Percentiles rank a stretch among this genome's conserved stretches.
phyloP scores from a whole-genome alignment of 1,139 yeast species.

The Pichia sp. region DNA sequence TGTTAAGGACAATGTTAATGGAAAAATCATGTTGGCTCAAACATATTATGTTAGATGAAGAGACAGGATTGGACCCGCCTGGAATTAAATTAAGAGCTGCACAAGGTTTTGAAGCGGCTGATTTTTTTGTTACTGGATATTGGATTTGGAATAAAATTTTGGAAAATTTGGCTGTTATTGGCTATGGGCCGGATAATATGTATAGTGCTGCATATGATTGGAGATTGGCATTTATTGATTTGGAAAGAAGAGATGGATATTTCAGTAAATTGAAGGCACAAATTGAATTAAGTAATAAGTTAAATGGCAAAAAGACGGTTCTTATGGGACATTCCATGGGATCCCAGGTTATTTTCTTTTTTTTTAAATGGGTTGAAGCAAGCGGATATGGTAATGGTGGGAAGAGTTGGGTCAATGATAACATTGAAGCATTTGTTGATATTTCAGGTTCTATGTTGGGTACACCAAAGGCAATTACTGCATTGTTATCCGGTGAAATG shows the following conservation, averaged over 20 bases:
- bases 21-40: conserved; percentile 92
- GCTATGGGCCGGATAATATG: conserved; percentile 91
- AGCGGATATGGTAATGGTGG: conserved; percentile 92
- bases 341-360: conserved; percentile 77
- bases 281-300: conserved; percentile 50
- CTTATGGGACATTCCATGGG: conserved; percentile 96
- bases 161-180: conserved; percentile 88
- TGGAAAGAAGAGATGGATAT: conserved; percentile 81
- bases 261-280: conserved; percentile 67
- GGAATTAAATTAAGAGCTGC: conserved; percentile 78
- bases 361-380: conserved; percentile 95
- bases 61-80: conserved; percentile 90
- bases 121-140: conserved; percentile 92
- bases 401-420: conserved; percentile 72
- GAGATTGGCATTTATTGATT: conserved; percentile 84
- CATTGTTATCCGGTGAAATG: conserved; percentile 93
- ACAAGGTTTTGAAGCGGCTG: conserved; percentile 96
- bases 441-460: conserved; percentile 86
- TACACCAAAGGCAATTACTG: conserved; percentile 90
- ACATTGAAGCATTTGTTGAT: conserved; percentile 74
- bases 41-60: conserved; percentile 81
- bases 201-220: conserved; percentile 89
- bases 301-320: conserved; percentile 66
- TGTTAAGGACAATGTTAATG: conserved; percentile 86
- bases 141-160: conserved; percentile 97